Evolutionary conservation across 2,329 filamentous ascomycete species (phyloP), one percentile per base, ranked within the genome.

Genomic region (Exserohilum turcica): DNA sequence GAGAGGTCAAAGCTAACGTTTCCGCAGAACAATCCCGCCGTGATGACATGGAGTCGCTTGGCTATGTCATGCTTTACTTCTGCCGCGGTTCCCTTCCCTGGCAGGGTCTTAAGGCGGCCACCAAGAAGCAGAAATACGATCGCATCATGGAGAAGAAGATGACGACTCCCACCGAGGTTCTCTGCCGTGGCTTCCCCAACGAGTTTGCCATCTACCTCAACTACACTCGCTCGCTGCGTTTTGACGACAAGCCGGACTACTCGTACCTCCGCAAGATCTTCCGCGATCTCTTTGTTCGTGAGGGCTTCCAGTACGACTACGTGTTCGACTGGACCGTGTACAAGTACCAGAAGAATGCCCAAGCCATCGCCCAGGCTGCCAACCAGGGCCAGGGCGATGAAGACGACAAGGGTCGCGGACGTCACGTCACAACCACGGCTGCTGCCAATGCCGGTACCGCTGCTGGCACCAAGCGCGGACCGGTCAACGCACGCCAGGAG

Each of bases 121-220:
- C 92, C 65, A 97, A 97, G 87, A 97, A 97, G 88, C 93, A 97
- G 82, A 99, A 99, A 83, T 97, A 99, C 76, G 94, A 99, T 80
- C 87, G 93, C 63, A 99, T 99, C 81, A 97, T 97, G 93, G 94
- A 99, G 85, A 99, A 99, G 88, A 99, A 99, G 91, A 97, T 97
- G 94, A 99, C 94, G 12, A 99, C 94, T 3, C 92, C 94, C 7
- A 97, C 93, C 67, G 93, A 99, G 80, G 92, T 97, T 43, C 90
- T 99, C 43, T 99, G 94, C 87, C 92, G 93, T 77, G 94, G 94
- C 65, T 97, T 99, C 83, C 94, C 94, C 69, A 97, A 97, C 78
- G 94, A 99, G 81, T 99, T 99, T 70, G 92, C 93, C 81, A 97
- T 97, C 78, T 99, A 99, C 79, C 85, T 99, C 61, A 97, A 97